Evolutionary conservation across 306 rosid species (phyloP), one percentile per base, ranked within the genome.

Genomic region (Lathyrus aphaca): DNA sequence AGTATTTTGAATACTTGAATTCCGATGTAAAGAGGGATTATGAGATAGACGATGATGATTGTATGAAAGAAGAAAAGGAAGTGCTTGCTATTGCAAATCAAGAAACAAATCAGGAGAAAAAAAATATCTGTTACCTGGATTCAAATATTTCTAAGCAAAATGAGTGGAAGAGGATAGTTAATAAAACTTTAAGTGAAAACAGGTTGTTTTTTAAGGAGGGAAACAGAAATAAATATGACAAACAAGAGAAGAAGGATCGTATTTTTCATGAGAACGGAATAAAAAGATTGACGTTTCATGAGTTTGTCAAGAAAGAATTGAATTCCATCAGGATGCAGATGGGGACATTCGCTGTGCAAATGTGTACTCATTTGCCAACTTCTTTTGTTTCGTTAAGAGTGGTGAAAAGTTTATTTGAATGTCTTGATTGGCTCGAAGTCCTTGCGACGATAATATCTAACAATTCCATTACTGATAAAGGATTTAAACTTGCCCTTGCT

Each of bases 341-440:
- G 84, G 37, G 55, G 71, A 70, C 42, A 66, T 80, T 71, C 16
- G 62, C 64, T 21, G 81, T 80, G 54, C 37, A 71, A 58, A 80
- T 80, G 84, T 80, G 77, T 59, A 58, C 84, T 59, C 84, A 80
- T 71, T 75, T 80, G 75, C 81, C 81, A 65, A 80, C 84, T 71
- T 65, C 74, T 40, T 64, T 71, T 66, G 51, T 80, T 27, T 50
- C 80, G 10, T 75, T 71, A 65, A 64, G 69, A 42, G 71, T 50
- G 48, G 65, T 80, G 61, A 75, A 71, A 65, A 49, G 48, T 37
- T 56, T 80, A 68, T 70, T 75, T 59, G 74, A 80, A 65, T 80
- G 70, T 51, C 71, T 80, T 66, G 84, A 75, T 66, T 32, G 64
- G 55, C 78, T 75, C 32, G 54, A 75, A 71, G 38, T 10, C 63